phyloP scores from a whole-genome alignment of 129 eudicot genomes.

The Centrapalus pauciflorus region DNA sequence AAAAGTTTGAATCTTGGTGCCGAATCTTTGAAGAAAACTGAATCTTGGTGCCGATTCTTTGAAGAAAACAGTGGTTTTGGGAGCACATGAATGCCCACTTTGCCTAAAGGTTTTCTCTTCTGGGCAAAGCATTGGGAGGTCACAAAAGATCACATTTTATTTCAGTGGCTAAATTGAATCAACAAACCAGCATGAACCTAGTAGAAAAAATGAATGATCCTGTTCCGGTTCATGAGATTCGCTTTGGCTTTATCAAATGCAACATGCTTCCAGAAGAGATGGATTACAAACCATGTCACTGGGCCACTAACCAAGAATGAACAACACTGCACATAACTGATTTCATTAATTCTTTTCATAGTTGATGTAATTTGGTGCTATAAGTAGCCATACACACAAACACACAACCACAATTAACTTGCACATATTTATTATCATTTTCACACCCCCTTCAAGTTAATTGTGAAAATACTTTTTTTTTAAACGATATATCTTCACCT shows the following conservation, averaged over 20 bases:
- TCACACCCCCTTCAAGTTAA: too few species aligned
- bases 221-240: slow-evolving; percentile 38
- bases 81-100: slow-evolving; percentile 77
- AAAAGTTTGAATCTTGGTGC: too few species aligned
- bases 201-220: slow-evolving; percentile 30
- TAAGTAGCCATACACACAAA: slow-evolving; percentile 29
- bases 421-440: too few species aligned
- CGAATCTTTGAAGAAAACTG: too few species aligned
- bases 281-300: slow-evolving; percentile 57
- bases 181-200: slow-evolving; percentile 23
- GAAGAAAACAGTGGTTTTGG: slow-evolving; percentile 30
- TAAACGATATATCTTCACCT: too few species aligned
- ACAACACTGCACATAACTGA: slow-evolving; percentile 58
- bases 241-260: slow-evolving; percentile 74
- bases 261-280: slow-evolving; percentile 63
- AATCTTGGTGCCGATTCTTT: slow-evolving; percentile 21
- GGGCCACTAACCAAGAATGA: slow-evolving; percentile 47
- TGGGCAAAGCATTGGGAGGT: slow-evolving; percentile 95
- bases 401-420: too few species aligned
- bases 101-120: slow-evolving; percentile 78
- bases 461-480: too few species aligned
- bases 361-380: slow-evolving; percentile 33
- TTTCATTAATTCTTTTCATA: slow-evolving; percentile 48
- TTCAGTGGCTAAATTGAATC: slow-evolving; percentile 52
- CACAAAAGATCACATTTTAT: slow-evolving; percentile 88